These are phyloP conservation scores for Dorcoceras hygrometricum DNA, from an alignment of 257 asterid species.

Conservation along the genomic window DNA sequence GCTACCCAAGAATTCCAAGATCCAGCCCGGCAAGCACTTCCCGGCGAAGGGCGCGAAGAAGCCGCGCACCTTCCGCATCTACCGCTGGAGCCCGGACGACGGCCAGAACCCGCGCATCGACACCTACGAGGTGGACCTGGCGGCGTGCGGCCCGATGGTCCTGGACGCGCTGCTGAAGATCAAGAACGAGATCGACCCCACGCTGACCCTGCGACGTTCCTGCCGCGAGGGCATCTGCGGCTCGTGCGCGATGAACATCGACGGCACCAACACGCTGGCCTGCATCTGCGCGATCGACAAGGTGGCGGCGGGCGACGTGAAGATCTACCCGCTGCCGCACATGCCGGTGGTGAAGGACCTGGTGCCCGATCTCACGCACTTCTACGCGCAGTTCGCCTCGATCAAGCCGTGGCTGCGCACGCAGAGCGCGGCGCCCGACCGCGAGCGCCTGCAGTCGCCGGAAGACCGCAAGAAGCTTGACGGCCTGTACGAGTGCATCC, in stretches of 20 bases:
- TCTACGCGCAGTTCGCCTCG: constrained; percentile 84
- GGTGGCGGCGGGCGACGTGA: constrained; percentile 47
- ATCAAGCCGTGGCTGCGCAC: constrained; percentile 91
- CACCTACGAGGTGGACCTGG: constrained; percentile 61
- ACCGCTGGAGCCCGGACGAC: constrained; percentile 88
- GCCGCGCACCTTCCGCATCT: constrained; percentile 79
- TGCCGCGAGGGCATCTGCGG: constrained; percentile 98
- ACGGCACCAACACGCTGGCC: constrained; percentile 79
- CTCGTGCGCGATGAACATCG: constrained; percentile 94
- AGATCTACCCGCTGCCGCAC: constrained; percentile 82
- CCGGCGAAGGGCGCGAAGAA: constrained; percentile 26
- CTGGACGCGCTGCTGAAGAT: constrained; percentile 86
- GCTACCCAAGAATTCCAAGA: too few species aligned
- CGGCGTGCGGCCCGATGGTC: constrained; percentile 90
- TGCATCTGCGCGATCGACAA: constrained; percentile 52
- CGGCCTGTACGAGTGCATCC: constrained; percentile 94
- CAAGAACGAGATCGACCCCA: constrained; percentile 82
- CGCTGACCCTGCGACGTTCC: constrained; percentile 82
- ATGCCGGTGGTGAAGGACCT: constrained; percentile 91
- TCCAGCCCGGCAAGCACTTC: too few species aligned
- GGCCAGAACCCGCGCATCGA: constrained; percentile 65
- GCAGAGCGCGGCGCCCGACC: constrained; percentile 51
- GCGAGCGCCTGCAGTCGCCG: constrained; percentile 75
- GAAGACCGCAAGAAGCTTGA: constrained; percentile 82
- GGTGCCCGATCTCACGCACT: constrained; percentile 93